A percentile compares a stretch with the other conserved stretches of the same genome.
These are phyloP conservation scores for Colletotrichum higginsianum DNA, from an alignment of 2,329 filamentous ascomycete species.

Conservation along the genomic window DNA sequence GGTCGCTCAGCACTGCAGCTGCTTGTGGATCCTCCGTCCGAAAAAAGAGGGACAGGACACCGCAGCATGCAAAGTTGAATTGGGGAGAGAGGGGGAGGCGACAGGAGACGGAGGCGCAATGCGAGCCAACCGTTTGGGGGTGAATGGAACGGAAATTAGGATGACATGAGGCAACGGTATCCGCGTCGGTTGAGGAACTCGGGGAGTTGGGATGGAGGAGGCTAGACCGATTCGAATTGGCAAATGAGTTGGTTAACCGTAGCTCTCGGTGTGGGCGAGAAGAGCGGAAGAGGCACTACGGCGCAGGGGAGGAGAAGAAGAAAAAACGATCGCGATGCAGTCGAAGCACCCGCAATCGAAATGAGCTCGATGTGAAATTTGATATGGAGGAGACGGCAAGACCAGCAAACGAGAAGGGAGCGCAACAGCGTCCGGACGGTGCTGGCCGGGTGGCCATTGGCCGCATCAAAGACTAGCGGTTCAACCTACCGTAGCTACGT, in stretches of 20 bases:
- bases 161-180: constrained; percentile 41
- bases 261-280: constrained; percentile 18
- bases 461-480: constrained; percentile 16
- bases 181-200: constrained; percentile 24
- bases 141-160: constrained; percentile 37
- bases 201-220: constrained; percentile 4
- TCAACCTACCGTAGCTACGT: background rate
- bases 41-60: constrained; percentile 40
- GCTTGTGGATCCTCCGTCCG: constrained; percentile 36
- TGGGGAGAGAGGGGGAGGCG: constrained; percentile 14
- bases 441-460: constrained; percentile 38
- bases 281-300: background rate
- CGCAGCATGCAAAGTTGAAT: constrained; percentile 33
- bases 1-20: constrained; percentile 41
- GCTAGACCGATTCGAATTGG: constrained; percentile 22
- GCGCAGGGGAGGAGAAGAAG: background rate
- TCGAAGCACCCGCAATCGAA: constrained; percentile 23
- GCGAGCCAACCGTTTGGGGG: constrained; percentile 25
- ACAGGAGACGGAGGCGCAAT: constrained; percentile 25
- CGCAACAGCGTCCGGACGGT: constrained; percentile 18
- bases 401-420: constrained; percentile 18
- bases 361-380: constrained; percentile 37
- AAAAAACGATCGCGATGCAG: constrained; percentile 26
- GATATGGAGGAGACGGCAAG: constrained; percentile 31
- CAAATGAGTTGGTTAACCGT: constrained; percentile 8